A percentile compares a stretch with the other conserved stretches of the same genome.
Evolutionary conservation across 2,329 filamentous ascomycete genomes (phyloP).

Genomic region (Pyrenophora graminea): DNA sequence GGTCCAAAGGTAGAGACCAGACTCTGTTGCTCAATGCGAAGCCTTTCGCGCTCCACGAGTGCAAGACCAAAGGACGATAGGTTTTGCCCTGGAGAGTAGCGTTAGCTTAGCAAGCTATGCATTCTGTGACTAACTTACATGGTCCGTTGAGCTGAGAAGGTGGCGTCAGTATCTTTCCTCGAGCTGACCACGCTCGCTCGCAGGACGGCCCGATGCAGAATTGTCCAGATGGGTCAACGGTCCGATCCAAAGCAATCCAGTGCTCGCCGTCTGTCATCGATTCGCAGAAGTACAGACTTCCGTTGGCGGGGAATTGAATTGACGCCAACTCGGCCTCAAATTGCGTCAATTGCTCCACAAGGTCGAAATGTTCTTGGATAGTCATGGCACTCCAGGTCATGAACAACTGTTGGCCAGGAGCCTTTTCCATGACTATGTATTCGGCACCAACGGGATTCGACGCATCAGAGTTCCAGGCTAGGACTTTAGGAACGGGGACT

Average conservation of each 20-base stretch:
- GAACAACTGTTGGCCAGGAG: conserved; percentile 31
- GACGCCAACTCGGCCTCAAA: conserved; percentile 31
- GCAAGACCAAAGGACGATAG: conserved; percentile 25
- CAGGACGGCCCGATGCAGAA: conserved; percentile 29
- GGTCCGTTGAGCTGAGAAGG: conserved; percentile 5
- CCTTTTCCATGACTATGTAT: conserved; percentile 46
- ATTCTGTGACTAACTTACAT: conserved; percentile 11
- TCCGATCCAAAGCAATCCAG: conserved; percentile 8
- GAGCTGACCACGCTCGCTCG: conserved; percentile 14
- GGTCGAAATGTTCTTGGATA: conserved; percentile 20
- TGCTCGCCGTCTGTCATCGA: conserved; percentile 12
- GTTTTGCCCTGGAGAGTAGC: conserved; percentile 17
- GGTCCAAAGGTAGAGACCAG: neutral
- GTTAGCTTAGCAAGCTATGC: conserved; percentile 6
- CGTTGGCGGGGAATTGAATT: conserved; percentile 31
- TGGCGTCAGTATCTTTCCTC: too few relatives aligned
- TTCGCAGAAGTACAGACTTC: conserved; percentile 39
- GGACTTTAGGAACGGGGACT: conserved; percentile 34
- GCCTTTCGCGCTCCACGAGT: conserved; percentile 23
- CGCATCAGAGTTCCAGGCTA: conserved; percentile 31
- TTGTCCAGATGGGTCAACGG: conserved; percentile 13
- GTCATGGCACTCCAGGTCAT: conserved; percentile 38
- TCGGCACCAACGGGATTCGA: conserved; percentile 40
- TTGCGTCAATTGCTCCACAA: conserved; percentile 34
- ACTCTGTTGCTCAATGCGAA: conserved; percentile 6